A percentile compares a stretch with the other conserved stretches of the same genome.
Evolutionary conservation across 768 basidiomycete genomes (phyloP).

Genomic region (Tylopilus plumbeoviolaceoides): DNA sequence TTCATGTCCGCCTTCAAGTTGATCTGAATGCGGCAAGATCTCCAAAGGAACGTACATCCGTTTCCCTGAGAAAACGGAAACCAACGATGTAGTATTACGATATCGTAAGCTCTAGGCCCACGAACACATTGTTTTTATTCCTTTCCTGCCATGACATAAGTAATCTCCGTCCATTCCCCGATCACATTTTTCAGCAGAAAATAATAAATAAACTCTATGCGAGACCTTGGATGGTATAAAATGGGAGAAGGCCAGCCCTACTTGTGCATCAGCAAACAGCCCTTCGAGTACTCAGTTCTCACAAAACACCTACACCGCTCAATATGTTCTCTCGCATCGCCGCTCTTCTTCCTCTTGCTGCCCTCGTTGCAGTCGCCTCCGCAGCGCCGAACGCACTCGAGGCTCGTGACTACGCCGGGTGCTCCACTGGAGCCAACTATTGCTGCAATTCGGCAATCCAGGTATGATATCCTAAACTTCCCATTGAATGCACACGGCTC

Average conservation of each 20-base stretch:
- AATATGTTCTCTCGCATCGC: too few relatives aligned
- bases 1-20: too few relatives aligned
- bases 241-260: too few relatives aligned
- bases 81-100: too few relatives aligned
- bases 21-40: too few relatives aligned
- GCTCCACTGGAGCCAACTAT: conserved; percentile 2
- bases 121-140: not conserved
- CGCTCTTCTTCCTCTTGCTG: not conserved
- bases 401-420: not conserved
- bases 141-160: not conserved
- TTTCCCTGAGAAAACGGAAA: too few relatives aligned
- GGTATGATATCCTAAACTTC: too few relatives aligned
- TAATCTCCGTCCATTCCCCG: not conserved
- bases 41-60: too few relatives aligned
- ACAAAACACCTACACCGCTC: too few relatives aligned
- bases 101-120: not conserved
- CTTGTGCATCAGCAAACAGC: too few relatives aligned
- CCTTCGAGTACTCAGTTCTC: too few relatives aligned
- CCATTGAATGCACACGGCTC: too few relatives aligned
- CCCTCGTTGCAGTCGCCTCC: conserved; percentile 3
- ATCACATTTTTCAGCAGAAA: not conserved
- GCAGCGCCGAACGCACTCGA: conserved; percentile 6
- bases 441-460: conserved; percentile 4
- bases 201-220: not conserved
- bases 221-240: not conserved